Evolutionary conservation across 441 rosid species (phyloP), one percentile per base, ranked within the genome.

Genomic region (Hura crepitans): DNA sequence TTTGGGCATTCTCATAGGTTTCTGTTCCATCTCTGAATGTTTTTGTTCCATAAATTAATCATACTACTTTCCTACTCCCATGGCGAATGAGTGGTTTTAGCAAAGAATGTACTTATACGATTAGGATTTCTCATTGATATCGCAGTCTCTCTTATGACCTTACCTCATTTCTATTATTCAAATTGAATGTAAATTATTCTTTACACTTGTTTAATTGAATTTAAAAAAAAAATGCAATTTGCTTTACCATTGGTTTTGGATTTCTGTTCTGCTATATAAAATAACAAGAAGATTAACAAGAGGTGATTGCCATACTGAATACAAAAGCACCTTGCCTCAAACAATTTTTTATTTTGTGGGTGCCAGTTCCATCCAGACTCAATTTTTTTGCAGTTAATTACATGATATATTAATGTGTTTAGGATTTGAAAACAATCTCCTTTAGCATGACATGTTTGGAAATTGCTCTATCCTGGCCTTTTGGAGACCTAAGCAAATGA

Each of bases 171-270:
- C 47, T 63, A 8, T 22, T 37, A 46, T 25, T 43, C 51, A 64
- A 37, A 20, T 35, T 22, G 27, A 39, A 4, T 37, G 15, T 22
- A 6, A 22, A 35, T 1, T 59, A 9, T 57, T 61, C 30, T 37
- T 61, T 61, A 12, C 11, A 61, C 47, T 61, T 39, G 47, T 39
- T 61, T 61, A 15, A 37, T n/a, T 43, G n/a, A 27, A 46, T 27
- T 28, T 27, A 12, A 50, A 50, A 15, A 50, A 15, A n/a, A 25
- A 51, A 31, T 50, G 43, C 56, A 46, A 10, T 28, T 28, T 9
- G 46, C 46, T 31, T 49, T 66, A n/a, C 46, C 42, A 51, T 49
- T 49, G 58, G 59, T 66, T 30, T n/a, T 33, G 42, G 31, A 35
- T 31, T 65, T 65, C 20, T 31, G 23, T 51, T 50, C 59, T 50